A percentile compares a stretch with the other conserved stretches of the same genome.
Evolutionary conservation across 495 filamentous ascomycete species (phyloP).

Genomic region (Neurospora intermedia): DNA sequence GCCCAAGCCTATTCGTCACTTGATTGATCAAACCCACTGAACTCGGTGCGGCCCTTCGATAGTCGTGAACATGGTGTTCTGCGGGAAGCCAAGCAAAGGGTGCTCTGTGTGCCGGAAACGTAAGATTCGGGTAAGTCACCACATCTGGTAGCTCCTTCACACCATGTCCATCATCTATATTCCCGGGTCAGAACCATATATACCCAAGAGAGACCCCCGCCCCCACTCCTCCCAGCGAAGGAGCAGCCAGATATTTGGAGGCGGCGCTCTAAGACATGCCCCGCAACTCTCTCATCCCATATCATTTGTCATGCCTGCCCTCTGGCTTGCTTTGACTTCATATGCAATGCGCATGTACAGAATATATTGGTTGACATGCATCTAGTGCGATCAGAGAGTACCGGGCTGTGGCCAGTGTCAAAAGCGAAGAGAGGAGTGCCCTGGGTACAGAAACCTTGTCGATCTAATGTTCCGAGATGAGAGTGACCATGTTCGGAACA

Average conservation of each 20-base stretch:
- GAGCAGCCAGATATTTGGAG: not conserved
- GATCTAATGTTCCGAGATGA: slow-evolving; percentile 67
- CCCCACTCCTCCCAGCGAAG: not conserved
- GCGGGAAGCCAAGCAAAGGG: slow-evolving; percentile 59
- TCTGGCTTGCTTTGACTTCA: not conserved
- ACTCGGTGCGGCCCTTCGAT: not conserved
- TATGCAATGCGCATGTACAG: not conserved
- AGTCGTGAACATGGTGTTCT: slow-evolving; percentile 51
- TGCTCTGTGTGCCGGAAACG: slow-evolving; percentile 53
- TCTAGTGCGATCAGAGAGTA: slow-evolving; percentile 53
- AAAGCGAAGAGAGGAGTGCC: slow-evolving; percentile 50
- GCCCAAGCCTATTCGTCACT: not conserved
- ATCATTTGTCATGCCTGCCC: not conserved
- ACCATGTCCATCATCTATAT: not conserved
- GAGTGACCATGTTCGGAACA: slow-evolving; percentile 55
- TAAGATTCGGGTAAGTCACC: slow-evolving; percentile 32
- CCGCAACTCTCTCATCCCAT: not conserved
- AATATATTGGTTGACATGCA: slow-evolving; percentile 6
- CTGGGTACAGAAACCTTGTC: slow-evolving; percentile 58
- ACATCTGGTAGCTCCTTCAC: not conserved
- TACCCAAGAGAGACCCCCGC: not conserved
- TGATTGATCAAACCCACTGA: not conserved
- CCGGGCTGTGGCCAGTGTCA: slow-evolving; percentile 59
- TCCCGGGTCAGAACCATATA: not conserved
- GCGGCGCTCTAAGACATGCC: not conserved